Evolutionary conservation across 192 early-diverging fungal genomes (phyloP).

Genomic region (Rhizophlyctis rosea): DNA sequence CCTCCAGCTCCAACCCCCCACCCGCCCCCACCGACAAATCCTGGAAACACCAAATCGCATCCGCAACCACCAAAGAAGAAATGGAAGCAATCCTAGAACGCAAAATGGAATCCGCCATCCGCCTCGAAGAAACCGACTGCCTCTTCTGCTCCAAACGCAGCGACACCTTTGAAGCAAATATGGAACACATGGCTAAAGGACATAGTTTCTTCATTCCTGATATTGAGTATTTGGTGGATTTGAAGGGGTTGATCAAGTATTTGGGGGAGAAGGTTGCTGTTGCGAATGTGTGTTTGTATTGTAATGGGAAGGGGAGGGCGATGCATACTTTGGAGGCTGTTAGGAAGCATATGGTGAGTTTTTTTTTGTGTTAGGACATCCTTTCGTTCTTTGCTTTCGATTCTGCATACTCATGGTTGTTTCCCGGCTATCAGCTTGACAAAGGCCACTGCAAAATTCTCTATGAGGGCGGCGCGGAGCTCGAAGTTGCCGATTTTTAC

Average conservation of each 20-base stretch:
- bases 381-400: constrained; percentile 8
- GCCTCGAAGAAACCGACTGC: constrained; percentile 75
- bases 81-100: constrained; percentile 71
- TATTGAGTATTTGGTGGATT: constrained; percentile 86
- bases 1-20: neutral
- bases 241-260: constrained; percentile 85
- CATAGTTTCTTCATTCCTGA: constrained; percentile 98
- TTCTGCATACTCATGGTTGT: neutral
- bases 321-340: constrained; percentile 86
- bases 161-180: constrained; percentile 55
- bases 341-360: constrained; percentile 81
- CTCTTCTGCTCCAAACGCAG: constrained; percentile 77
- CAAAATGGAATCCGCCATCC: constrained; percentile 69
- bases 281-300: constrained; percentile 93
- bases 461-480: constrained; percentile 90
- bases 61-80: constrained; percentile 61
- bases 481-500: constrained; percentile 93
- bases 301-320: constrained; percentile 85
- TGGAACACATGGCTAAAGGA: constrained; percentile 86
- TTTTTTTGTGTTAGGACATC: neutral
- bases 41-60: constrained; percentile 42
- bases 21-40: constrained; percentile 7
- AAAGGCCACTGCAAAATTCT: constrained; percentile 96
- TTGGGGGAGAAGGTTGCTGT: constrained; percentile 93
- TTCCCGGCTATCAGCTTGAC: constrained; percentile 47